Evolutionary conservation across 352 stramenopile genomes (phyloP).

Genomic region (Pythium sukuiense): DNA sequence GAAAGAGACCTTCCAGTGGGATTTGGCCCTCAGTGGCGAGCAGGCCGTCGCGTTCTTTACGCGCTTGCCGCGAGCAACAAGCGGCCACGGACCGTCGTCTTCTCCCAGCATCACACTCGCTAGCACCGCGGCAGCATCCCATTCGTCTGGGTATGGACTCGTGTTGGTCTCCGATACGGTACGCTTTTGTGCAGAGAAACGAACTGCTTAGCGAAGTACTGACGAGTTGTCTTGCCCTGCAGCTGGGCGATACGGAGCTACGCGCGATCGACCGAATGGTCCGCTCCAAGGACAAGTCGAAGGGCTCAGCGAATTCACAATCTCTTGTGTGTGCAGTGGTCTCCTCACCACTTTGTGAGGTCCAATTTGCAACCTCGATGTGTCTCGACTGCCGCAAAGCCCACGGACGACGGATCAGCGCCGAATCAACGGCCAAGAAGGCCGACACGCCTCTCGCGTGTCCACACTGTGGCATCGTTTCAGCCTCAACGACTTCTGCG

Average conservation of each 20-base stretch:
- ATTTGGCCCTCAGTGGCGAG: constrained; percentile 58
- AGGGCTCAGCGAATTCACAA: constrained; percentile 4
- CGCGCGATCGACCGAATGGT: constrained; percentile 53
- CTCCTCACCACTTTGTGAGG: constrained; percentile 31
- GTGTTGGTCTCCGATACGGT: constrained; percentile 63
- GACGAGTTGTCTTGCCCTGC: not conserved
- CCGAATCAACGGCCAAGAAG: constrained; percentile 20
- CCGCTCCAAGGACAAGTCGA: constrained; percentile 38
- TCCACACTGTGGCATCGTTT: constrained; percentile 59
- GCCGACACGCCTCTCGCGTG: constrained; percentile 37
- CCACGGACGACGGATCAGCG: constrained; percentile 52
- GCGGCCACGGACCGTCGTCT: not conserved
- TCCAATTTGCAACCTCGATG: constrained; percentile 53
- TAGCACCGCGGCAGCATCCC: not conserved
- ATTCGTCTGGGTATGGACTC: constrained; percentile 39
- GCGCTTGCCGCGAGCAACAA: constrained; percentile 21
- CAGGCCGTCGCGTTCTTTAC: constrained; percentile 55
- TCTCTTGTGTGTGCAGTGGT: constrained; percentile 58
- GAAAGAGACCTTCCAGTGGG: constrained; percentile 70
- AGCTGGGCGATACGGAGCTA: constrained; percentile 55
- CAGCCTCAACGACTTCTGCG: constrained; percentile 19
- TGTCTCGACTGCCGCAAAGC: constrained; percentile 46
- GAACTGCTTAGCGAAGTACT: not conserved
- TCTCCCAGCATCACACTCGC: constrained; percentile 13
- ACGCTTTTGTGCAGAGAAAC: not conserved